Base-by-base conservation (phyloP, 305 asterid species). In the Solanum hybrid region DNA sequence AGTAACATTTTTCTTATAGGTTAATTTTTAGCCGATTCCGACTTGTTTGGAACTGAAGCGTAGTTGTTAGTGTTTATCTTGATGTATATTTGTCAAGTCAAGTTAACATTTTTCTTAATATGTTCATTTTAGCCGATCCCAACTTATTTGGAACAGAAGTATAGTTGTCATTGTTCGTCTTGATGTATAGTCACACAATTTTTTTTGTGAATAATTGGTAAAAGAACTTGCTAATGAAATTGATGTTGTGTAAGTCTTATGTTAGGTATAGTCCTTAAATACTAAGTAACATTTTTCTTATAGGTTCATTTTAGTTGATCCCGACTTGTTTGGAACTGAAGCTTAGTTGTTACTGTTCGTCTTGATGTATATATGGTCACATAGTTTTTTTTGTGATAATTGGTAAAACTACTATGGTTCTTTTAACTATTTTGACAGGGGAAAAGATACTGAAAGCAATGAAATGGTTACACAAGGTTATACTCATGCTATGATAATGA, bases 401-500 rank as follows among this genome's bases (percentile, higher is more conserved):
- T 60, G 71, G 26, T 60, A 19, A 19, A 60, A 45, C 60, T 45
- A 45, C 17, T 13, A 13, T 13, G 60, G 60, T 45, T 45, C 60
- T 42, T 42, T 45, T 42, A 45, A 45, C 60, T 45, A 13, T 45
- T 45, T 56, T 51, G 31, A 56, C 92, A 95, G 99, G 99, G 99
- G 98, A 51, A n/a, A 94, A 29, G 99, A 97, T 82, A 88, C 42
- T 27, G 99, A 96, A 89, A 96, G 96, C 91, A 92, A 89, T 4
- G 99, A 96, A 66, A 94, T 95, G 96, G 93, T 95, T 0, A 94
- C 94, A 78, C 98, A 95, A 86, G 99, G 99, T 3, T 95, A 94
- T 56, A 95, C 99, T 2, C 99, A 96, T 88, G 98, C 96, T 32
- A 95, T 96, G 92, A 78, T 95, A 92, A 97, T 97, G 98, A 95